These are phyloP conservation scores for Canavalia gladiata DNA, from an alignment of 306 rosid species.

Conservation along the genomic window DNA sequence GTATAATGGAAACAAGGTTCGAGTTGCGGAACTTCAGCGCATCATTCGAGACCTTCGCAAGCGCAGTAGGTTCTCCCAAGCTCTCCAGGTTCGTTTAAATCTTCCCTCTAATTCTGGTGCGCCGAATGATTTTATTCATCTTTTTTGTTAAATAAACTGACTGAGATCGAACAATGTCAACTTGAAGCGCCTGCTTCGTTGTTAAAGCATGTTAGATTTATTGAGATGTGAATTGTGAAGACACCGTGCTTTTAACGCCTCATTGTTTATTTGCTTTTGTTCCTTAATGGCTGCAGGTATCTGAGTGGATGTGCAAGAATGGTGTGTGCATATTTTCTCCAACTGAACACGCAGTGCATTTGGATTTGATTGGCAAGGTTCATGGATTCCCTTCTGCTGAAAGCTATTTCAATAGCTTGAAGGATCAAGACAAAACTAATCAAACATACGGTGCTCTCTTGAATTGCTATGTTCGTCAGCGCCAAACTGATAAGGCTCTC, in stretches of 20 bases:
- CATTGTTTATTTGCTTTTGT: neutral
- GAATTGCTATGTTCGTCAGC: conserved; percentile 85
- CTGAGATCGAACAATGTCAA: no score
- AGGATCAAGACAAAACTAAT: conserved; percentile 60
- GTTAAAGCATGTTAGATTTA: no score
- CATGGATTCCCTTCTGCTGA: conserved; percentile 69
- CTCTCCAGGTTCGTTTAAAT: conserved; percentile 57
- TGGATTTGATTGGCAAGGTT: conserved; percentile 83
- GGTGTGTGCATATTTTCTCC: conserved; percentile 79
- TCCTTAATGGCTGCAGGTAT: conserved; percentile 64
- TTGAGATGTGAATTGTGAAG: no score
- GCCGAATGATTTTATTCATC: no score
- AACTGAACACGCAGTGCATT: conserved; percentile 79
- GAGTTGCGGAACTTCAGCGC: conserved; percentile 79
- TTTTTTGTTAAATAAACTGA: neutral
- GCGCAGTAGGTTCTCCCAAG: conserved; percentile 77
- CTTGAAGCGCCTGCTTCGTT: no score
- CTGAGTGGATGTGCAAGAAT: conserved; percentile 83
- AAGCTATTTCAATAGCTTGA: conserved; percentile 67
- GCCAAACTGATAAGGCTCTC: conserved; percentile 63
- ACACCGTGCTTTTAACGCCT: neutral
- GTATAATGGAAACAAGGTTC: conserved; percentile 69
- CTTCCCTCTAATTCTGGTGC: no score
- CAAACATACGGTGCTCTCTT: conserved; percentile 86
- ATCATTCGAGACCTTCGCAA: conserved; percentile 86